Evolutionary conservation across 164 flowering plant species (phyloP).

Genomic region (Aristolochia contorta): DNA sequence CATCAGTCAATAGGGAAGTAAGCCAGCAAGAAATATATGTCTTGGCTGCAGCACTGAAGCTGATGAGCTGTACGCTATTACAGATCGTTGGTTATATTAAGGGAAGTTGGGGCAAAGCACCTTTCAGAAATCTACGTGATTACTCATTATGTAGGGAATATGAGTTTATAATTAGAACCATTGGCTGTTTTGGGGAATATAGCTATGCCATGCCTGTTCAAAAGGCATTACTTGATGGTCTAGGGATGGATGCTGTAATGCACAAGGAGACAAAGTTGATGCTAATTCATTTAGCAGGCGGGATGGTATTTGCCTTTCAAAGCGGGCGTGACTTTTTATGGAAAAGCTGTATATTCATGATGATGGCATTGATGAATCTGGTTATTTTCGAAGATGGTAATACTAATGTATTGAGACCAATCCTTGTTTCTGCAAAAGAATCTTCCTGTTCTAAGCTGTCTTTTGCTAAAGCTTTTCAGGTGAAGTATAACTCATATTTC

Average conservation of each 20-base stretch:
- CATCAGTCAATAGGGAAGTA: slow-evolving; percentile 14
- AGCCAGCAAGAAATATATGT: slow-evolving; percentile 37
- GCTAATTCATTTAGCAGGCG: slow-evolving; percentile 57
- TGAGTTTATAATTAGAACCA: slow-evolving; percentile 24
- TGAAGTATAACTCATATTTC: slow-evolving; percentile 10
- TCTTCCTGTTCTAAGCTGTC: slow-evolving; percentile 13
- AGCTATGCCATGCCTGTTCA: slow-evolving; percentile 26
- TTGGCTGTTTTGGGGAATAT: slow-evolving; percentile 34
- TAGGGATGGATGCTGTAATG: slow-evolving; percentile 21
- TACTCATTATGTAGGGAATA: slow-evolving; percentile 28
- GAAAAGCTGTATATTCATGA: slow-evolving; percentile 45
- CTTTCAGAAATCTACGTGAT: slow-evolving; percentile 18
- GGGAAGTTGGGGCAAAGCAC: slow-evolving; percentile 13
- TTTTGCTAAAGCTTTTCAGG: slow-evolving; percentile 26
- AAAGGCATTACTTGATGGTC: slow-evolving; percentile 20
- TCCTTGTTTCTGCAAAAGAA: slow-evolving; percentile 16
- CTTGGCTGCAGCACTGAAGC: slow-evolving; percentile 57
- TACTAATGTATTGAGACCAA: slow-evolving; percentile 28
- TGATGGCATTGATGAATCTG: slow-evolving; percentile 48
- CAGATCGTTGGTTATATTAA: slow-evolving; percentile 36
- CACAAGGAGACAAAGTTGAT: slow-evolving; percentile 50
- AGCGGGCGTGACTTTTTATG: slow-evolving; percentile 43
- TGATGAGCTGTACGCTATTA: slow-evolving; percentile 54
- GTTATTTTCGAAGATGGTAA: slow-evolving; percentile 58
- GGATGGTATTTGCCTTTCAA: slow-evolving; percentile 44